phyloP scores from a whole-genome alignment of 2,329 filamentous ascomycete genomes.

The Pleurostoma richardsiae region DNA sequence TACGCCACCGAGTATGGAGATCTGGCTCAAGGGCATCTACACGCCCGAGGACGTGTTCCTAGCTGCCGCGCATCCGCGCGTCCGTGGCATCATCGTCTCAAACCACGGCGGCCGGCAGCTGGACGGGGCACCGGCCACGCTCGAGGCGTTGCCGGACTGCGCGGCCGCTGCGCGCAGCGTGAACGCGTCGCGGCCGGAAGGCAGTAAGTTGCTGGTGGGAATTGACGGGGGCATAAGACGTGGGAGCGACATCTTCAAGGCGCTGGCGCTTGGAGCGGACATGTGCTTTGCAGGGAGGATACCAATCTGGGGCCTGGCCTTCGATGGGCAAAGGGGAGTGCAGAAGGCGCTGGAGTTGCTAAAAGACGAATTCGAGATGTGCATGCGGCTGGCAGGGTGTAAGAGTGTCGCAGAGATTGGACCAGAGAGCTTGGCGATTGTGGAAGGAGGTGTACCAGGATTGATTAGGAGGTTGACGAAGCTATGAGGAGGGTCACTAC shows the following conservation, averaged over 20 bases:
- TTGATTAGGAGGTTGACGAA: neutral
- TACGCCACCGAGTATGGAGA: conserved; percentile 29
- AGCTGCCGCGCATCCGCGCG: conserved; percentile 19
- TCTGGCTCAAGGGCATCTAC: conserved; percentile 40
- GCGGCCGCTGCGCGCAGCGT: conserved; percentile 41
- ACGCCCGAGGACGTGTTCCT: conserved; percentile 33
- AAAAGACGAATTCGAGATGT: conserved; percentile 1
- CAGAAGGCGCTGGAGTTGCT: neutral
- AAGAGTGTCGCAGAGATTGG: neutral
- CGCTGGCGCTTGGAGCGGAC: conserved; percentile 45
- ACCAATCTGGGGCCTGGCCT: conserved; percentile 37
- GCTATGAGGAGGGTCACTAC: neutral
- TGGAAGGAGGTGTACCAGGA: neutral
- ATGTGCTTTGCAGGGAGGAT: conserved; percentile 40
- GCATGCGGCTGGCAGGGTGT: conserved; percentile 1
- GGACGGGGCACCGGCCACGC: conserved; percentile 33
- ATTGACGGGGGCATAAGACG: conserved; percentile 49
- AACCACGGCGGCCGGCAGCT: conserved; percentile 51
- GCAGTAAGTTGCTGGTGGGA: conserved; percentile 38
- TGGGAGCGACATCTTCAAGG: conserved; percentile 51
- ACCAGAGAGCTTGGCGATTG: neutral
- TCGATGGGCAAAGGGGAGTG: conserved; percentile 1
- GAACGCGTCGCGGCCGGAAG: neutral
- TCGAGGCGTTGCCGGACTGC: conserved; percentile 35
- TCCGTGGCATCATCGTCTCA: conserved; percentile 43